Evolutionary conservation across 805 yeast species (phyloP).

Genomic region (Kodamaea sagamina): DNA sequence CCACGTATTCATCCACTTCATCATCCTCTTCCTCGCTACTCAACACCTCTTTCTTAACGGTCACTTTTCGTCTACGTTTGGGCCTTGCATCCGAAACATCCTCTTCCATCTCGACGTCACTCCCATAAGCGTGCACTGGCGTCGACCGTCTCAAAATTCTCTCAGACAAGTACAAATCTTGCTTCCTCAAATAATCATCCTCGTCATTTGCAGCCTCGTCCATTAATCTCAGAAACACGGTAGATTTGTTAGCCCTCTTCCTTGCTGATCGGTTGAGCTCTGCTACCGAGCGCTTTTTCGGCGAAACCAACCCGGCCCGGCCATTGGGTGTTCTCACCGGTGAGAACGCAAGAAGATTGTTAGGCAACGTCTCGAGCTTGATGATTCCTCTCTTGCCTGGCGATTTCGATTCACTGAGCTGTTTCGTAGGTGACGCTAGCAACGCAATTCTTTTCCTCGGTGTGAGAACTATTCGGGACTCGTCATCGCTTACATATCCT

Average conservation of each 20-base stretch:
- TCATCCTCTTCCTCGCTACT: constrained; percentile 25
- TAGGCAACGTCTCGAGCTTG: constrained; percentile 18
- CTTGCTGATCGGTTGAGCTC: constrained; percentile 51
- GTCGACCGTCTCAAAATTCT: constrained; percentile 29
- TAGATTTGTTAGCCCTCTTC: constrained; percentile 43
- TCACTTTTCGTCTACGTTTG: constrained; percentile 8
- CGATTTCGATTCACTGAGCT: constrained; percentile 21
- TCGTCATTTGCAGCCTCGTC: constrained; percentile 36
- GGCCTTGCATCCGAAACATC: constrained; percentile 14
- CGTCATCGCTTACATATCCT: neutral
- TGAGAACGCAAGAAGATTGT: constrained; percentile 17
- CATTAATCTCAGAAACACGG: constrained; percentile 31
- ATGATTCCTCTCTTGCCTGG: constrained; percentile 40
- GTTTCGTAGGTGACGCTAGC: constrained; percentile 8
- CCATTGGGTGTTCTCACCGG: constrained; percentile 45
- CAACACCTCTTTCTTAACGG: constrained; percentile 7
- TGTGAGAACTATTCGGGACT: neutral
- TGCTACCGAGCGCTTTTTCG: constrained; percentile 36
- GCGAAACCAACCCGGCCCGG: constrained; percentile 49
- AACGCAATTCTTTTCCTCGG: constrained; percentile 8
- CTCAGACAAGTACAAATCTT: constrained; percentile 50
- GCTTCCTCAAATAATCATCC: constrained; percentile 33
- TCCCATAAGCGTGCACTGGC: constrained; percentile 21
- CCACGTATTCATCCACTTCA: constrained; percentile 11
- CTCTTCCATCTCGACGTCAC: constrained; percentile 26